A percentile compares a stretch with the other conserved stretches of the same genome.
Evolutionary conservation across 1,139 yeast genomes (phyloP).

Genomic region (Lodderomyces theae): DNA sequence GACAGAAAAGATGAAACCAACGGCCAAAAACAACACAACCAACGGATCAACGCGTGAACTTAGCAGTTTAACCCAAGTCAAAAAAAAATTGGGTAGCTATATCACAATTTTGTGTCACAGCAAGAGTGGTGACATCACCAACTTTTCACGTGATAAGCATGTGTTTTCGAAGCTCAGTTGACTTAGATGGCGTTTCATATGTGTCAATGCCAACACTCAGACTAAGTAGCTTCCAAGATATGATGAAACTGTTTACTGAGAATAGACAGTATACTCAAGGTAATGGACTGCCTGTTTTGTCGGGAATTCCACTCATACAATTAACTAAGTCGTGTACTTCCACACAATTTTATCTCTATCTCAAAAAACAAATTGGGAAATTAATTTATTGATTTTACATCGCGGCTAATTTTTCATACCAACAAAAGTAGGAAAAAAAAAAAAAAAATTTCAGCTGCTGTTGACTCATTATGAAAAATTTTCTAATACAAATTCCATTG

Average conservation of each 20-base stretch:
- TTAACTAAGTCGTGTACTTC: neutral
- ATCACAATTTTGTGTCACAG: no score
- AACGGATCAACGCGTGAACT: constrained; percentile 96
- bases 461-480: neutral
- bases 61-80: no score
- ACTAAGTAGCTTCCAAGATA: neutral
- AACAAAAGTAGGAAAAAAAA: no score
- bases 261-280: neutral
- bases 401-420: constrained; percentile 5
- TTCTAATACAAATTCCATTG: neutral
- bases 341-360: neutral
- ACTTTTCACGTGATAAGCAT: neutral
- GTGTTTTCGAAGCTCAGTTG: neutral
- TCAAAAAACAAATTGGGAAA: neutral
- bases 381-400: constrained; percentile 4
- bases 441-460: neutral
- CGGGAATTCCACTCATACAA: neutral
- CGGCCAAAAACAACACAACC: constrained; percentile 91
- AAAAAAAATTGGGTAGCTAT: no score
- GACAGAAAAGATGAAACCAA: constrained; percentile 93
- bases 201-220: neutral
- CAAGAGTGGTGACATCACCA: constrained; percentile 3
- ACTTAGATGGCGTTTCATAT: neutral
- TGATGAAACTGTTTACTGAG: neutral
- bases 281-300: no score